Conservation (phyloP, 768 basidiomycete genomes). For the Tremella yokohamensis region DNA sequence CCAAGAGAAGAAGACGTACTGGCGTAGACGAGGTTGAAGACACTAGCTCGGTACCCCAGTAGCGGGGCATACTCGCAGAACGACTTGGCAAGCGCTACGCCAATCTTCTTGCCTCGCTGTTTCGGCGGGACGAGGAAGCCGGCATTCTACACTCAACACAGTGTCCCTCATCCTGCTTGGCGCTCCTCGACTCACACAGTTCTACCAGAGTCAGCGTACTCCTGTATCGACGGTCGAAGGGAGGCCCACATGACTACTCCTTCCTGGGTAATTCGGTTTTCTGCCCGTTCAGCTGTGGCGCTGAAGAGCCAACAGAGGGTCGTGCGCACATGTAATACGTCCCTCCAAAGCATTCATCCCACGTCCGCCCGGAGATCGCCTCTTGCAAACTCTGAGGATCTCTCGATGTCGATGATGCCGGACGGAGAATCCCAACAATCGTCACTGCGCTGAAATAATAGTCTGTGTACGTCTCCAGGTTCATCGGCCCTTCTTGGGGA, state of each 20-base stretch:
- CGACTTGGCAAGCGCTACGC: constrained; percentile 67
- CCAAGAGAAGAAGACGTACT: constrained; percentile 46
- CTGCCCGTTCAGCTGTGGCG: constrained; percentile 14
- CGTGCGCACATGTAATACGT: constrained; percentile 49
- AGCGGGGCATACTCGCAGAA: constrained; percentile 76
- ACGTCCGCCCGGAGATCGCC: constrained; percentile 28
- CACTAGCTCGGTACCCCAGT: constrained; percentile 55
- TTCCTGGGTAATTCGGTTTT: constrained; percentile 72
- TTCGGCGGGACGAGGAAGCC: constrained; percentile 74
- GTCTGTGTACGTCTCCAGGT: constrained; percentile 60
- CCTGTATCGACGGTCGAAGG: constrained; percentile 25
- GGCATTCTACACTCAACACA: constrained; percentile 57
- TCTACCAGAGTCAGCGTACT: constrained; percentile 8
- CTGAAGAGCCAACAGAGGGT: not conserved
- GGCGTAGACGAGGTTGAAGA: constrained; percentile 88
- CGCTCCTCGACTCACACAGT: constrained; percentile 26
- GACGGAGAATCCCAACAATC: constrained; percentile 61
- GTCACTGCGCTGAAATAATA: constrained; percentile 79
- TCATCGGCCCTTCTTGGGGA: constrained; percentile 65
- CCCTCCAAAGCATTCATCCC: constrained; percentile 61
- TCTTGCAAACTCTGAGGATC: constrained; percentile 34
- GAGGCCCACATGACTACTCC: constrained; percentile 74
- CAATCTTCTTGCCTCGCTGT: constrained; percentile 66
- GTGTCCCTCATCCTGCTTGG: not conserved
- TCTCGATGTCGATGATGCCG: constrained; percentile 12